Evolutionary conservation across 1,284 basidiomycete genomes (phyloP), one percentile per base, ranked within the genome.

Genomic region (Trametes pubescens): DNA sequence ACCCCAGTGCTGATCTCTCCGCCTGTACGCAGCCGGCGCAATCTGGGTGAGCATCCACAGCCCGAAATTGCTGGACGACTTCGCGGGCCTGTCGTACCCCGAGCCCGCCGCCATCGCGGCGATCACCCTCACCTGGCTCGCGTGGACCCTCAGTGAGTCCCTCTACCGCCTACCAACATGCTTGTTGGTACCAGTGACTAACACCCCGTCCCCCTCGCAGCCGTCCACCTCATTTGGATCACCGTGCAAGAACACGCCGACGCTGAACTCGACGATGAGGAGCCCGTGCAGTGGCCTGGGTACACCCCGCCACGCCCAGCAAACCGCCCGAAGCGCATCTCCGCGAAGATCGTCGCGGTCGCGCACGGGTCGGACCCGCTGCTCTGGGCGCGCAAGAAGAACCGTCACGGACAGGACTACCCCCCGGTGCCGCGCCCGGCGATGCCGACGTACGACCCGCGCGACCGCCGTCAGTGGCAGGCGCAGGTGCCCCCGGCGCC

Each of bases 281-380:
- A 57, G 58, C 54, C 61, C n/a, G 49, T 66, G n/a, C 49, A 21
- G 16, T 64, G 61, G 65, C 65, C 65, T 24, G 38, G 34, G 13
- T 59, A 56, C 52, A 18, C 51, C 51, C 47, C 53, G 21, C 58
- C 34, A n/a, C 59, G 57, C 18, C 44, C 5, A 1, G 60, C 57
- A 56, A 58, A 55, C 46, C 38, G 40, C 18, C 63, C 63, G 14
- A 65, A 58, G 48, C 65, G 61, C 53, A 57, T 65, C 55, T 66
- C 68, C 16, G 49, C 69, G 49, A 67, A 68, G 60, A 63, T 70
- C 57, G 61, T 71, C n/a, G 65, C 64, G 11, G 62, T 70, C 37
- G 61, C 65, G 34, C 69, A 65, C 34, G 61, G 63, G 6, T 65
- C 68, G 3, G 62, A 67, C 32, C 66, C 68, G 8, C 59, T 65